A percentile compares a stretch with the other conserved stretches of the same genome.
These are phyloP conservation scores for Mrakia frigida DNA, from an alignment of 768 basidiomycete genomes.

Conservation along the genomic window DNA sequence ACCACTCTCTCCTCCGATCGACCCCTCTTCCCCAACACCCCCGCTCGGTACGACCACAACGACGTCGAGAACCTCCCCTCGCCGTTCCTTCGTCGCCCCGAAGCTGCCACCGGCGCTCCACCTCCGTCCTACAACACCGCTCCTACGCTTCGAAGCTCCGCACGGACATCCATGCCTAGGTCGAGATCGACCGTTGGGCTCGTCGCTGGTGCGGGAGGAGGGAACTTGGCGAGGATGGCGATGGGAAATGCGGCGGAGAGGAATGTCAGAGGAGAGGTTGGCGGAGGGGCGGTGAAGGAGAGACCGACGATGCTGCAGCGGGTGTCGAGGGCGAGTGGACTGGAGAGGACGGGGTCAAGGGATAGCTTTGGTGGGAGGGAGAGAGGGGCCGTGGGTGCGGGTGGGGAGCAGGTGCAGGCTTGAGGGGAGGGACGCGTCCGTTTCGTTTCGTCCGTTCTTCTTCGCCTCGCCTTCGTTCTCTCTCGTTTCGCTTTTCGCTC, in stretches of 20 bases:
- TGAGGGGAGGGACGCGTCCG: constrained; percentile 2
- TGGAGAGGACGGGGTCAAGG: constrained; percentile 16
- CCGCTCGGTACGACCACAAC: constrained; percentile 26
- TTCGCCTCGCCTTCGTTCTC: background rate
- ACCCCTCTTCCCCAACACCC: constrained; percentile 22
- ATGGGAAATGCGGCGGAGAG: constrained; percentile 25
- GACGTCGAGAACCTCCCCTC: constrained; percentile 28
- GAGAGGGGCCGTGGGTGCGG: too few relatives aligned
- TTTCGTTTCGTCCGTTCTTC: background rate
- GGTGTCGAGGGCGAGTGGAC: constrained; percentile 9
- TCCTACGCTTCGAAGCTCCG: too few relatives aligned
- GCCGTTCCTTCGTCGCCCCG: constrained; percentile 24
- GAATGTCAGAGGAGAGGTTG: background rate
- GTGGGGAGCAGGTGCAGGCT: constrained; percentile 15
- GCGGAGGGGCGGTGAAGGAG: background rate
- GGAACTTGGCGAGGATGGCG: constrained; percentile 24
- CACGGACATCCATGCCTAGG: constrained; percentile 16
- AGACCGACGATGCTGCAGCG: constrained; percentile 17
- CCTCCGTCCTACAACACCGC: background rate
- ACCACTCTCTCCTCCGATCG: background rate
- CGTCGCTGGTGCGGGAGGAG: background rate
- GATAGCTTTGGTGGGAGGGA: too few relatives aligned
- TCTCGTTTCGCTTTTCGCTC: background rate
- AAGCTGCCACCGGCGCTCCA: background rate
- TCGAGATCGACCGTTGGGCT: constrained; percentile 17